These are phyloP conservation scores for Xylogone sp. DNA, from an alignment of 2,329 filamentous ascomycete genomes.

Conservation along the genomic window DNA sequence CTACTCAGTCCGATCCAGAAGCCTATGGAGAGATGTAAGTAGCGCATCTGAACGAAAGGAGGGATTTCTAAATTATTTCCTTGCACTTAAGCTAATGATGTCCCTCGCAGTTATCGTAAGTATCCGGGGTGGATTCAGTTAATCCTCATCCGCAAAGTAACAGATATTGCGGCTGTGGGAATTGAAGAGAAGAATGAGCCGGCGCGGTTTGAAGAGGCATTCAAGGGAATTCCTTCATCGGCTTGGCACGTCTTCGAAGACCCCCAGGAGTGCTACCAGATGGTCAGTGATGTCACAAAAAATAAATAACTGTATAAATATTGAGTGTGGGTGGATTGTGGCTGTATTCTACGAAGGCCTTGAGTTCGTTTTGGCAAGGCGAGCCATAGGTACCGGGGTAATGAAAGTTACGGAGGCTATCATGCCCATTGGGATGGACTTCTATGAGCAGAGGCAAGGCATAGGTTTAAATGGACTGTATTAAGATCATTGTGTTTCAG, in stretches of 20 bases:
- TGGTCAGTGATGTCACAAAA: conserved; percentile 28
- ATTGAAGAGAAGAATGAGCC: conserved; percentile 72
- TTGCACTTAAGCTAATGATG: conserved; percentile 4
- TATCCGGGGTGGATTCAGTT: conserved; percentile 74
- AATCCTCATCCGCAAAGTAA: conserved; percentile 83
- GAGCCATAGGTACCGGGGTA: too few relatives aligned
- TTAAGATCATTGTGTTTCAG: too few relatives aligned
- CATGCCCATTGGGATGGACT: too few relatives aligned
- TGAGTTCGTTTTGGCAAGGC: too few relatives aligned
- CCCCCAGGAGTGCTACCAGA: conserved; percentile 57
- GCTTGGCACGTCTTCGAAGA: conserved; percentile 83
- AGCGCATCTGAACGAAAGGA: not conserved
- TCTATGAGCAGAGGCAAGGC: too few relatives aligned
- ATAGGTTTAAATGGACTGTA: too few relatives aligned
- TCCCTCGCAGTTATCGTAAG: conserved; percentile 49
- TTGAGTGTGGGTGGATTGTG: too few relatives aligned
- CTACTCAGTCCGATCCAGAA: conserved; percentile 87
- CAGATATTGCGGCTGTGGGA: conserved; percentile 63
- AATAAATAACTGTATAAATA: not conserved
- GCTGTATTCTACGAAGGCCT: too few relatives aligned
- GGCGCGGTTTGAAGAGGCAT: conserved; percentile 77
- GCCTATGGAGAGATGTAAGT: conserved; percentile 76
- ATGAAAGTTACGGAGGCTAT: too few relatives aligned
- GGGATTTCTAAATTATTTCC: not conserved
- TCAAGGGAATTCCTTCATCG: conserved; percentile 65